Conservation (phyloP, 2,329 filamentous ascomycete species). For the Geosmithia flava region DNA sequence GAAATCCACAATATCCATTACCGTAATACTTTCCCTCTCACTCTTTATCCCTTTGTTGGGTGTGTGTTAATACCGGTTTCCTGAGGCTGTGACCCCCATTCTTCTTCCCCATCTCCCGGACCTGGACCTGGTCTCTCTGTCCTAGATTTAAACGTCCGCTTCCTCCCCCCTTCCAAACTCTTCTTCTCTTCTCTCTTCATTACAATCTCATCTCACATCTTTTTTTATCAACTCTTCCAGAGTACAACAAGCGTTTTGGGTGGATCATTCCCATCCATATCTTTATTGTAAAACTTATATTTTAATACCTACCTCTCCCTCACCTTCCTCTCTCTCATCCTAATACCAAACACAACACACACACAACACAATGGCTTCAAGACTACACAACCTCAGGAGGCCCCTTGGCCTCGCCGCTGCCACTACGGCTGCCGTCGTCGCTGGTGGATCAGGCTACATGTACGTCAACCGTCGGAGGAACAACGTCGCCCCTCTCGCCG, state of each 20-base stretch:
- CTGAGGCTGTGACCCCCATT: not conserved
- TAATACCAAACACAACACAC: conserved; percentile 6
- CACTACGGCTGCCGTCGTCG: conserved; percentile 13
- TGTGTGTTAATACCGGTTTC: too few relatives aligned
- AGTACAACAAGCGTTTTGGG: too few relatives aligned
- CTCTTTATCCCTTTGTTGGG: too few relatives aligned
- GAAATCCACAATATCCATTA: too few relatives aligned
- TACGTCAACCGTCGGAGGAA: conserved; percentile 13
- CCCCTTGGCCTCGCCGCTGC: conserved; percentile 18
- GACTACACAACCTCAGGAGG: conserved; percentile 19
- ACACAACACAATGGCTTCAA: conserved; percentile 17
- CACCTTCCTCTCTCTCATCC: not conserved
- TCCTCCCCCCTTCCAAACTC: not conserved
- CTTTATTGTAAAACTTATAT: not conserved
- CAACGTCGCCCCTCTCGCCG: conserved; percentile 18
- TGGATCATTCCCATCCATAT: too few relatives aligned
- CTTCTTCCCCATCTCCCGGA: not conserved
- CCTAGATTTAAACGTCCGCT: not conserved
- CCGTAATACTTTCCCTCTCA: too few relatives aligned
- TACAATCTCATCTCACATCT: not conserved
- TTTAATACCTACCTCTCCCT: too few relatives aligned
- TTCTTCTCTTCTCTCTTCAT: not conserved
- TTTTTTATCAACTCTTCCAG: too few relatives aligned
- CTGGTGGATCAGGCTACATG: conserved; percentile 17
- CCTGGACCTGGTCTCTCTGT: not conserved